phyloP scores from a whole-genome alignment of 345 rosid species.

The Anastatica hierochuntica region DNA sequence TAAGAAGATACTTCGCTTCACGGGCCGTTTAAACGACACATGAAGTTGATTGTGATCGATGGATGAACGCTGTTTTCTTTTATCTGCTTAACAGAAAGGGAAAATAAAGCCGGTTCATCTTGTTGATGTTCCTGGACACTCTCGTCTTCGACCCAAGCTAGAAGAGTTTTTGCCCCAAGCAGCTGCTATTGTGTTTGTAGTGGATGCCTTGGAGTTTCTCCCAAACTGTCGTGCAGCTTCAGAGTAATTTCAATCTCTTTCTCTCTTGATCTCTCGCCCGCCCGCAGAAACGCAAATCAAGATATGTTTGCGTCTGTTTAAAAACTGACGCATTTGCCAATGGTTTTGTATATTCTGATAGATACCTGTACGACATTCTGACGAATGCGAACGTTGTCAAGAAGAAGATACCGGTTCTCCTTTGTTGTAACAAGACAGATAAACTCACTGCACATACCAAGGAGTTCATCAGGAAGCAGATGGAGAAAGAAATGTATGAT shows the following conservation, averaged over 20 bases:
- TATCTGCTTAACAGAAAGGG: conserved; percentile 41
- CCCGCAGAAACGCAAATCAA: background rate
- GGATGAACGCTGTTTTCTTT: background rate
- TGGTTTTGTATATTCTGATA: conserved; percentile 18
- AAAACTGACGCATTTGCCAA: background rate
- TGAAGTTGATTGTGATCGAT: background rate
- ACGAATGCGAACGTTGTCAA: conserved; percentile 69
- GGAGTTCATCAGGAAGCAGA: conserved; percentile 81
- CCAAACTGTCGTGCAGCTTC: conserved; percentile 64
- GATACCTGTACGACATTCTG: conserved; percentile 83
- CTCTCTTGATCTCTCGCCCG: background rate
- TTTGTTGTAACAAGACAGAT: conserved; percentile 92
- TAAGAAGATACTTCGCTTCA: conserved; percentile 15
- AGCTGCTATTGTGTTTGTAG: conserved; percentile 77
- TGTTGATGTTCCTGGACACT: conserved; percentile 94
- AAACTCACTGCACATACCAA: conserved; percentile 93
- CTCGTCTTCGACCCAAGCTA: conserved; percentile 73
- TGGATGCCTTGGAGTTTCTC: conserved; percentile 86
- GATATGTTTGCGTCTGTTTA: background rate
- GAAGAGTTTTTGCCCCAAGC: conserved; percentile 78
- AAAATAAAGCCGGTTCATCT: conserved; percentile 68
- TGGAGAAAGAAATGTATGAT: conserved; percentile 93
- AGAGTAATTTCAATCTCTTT: conserved; percentile 44
- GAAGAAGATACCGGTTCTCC: conserved; percentile 68
- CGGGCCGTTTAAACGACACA: background rate